Evolutionary conservation across 345 rosid genomes (phyloP), one percentile per base, ranked within the genome.

Genomic region (Eucalyptus sp.): DNA sequence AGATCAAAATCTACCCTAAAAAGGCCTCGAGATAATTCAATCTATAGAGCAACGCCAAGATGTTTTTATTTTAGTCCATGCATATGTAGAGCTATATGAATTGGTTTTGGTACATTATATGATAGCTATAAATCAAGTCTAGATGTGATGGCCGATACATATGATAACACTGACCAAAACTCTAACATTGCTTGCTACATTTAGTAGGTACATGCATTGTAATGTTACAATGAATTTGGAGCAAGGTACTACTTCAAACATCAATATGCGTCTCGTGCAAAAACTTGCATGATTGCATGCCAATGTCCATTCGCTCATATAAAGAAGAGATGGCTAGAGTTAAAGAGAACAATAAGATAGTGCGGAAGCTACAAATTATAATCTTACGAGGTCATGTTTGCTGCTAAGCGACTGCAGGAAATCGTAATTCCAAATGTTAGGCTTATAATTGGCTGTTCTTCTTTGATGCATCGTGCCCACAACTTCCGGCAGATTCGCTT

Each of bases 401-500:
- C 86, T 91, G 17, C n/a, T 7, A 88, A 94, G 92, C 18, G 94
- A 91, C 37, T 90, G 93, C 29, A 94, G 43, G 88, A 94, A 91
- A 90, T 91, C 94, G 80, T 91, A 90, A 54, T 91, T 92, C 96
- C 96, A 94, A 54, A 92, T 92, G 91, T 86, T 93, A 17, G 96
- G 94, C 87, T 90, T 92, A 86, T 94, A 94, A 88, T 90, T 88
- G 79, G 94, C 93, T 3, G 94, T 88, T 58, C 94, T 88, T 86
- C 94, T 90, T 48, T 87, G 86, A 1, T 86, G 91, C 50, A 4
- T 41, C 27, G 24, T 66, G 27, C 68, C 87, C 81, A 44, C 16
- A 25, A 49, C 88, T 88, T 87, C 66, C 0, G 3, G 27, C 8
- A 5, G 2, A 37, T 37, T 71, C 46, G 8, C 81, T 18, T 3